Evolutionary conservation across 2,329 filamentous ascomycete genomes (phyloP), one percentile per base, ranked within the genome.

Genomic region (Neospermospora avenae): DNA sequence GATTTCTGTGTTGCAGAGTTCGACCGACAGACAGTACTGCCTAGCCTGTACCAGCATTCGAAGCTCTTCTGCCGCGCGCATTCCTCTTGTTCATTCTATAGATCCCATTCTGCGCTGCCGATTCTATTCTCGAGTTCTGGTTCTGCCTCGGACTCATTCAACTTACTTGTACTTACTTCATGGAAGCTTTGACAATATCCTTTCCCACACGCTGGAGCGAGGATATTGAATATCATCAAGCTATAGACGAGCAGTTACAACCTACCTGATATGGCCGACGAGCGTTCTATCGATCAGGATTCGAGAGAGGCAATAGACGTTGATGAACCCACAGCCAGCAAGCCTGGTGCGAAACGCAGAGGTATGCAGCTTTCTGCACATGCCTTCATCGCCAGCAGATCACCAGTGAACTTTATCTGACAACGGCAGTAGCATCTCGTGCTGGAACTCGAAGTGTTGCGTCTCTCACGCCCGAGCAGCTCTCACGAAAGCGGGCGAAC

Each of bases 401-500:
- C 28, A 31, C 11, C 28, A 31, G 28, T 31, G 28, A 10, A 18
- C n/a, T 22, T n/a, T 14, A 22, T 56, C 63, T 67, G 58, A 70
- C 63, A 60, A 18, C 25, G n/a, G n/a, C n/a, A 59, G 20, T 39
- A 71, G 69, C 67, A 53, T 70, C 69, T 35, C 67, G 70, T 42
- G 70, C 69, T 81, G 83, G 82, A 51, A 83, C 88, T 61, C 85
- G 91, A 67, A 92, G 90, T 65, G 92, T 96, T 58, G 91, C 91
- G 65, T 93, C 90, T 70, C 81, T 96, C 71, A 96, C 90, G 20
- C 89, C 90, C 14, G 89, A 91, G 64, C 92, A 96, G 76, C 83
- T 96, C 60, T 90, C 89, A 35, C 88, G 92, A 73, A 96, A 96
- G 79, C 83, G 92, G 65, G 90, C 91, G 71, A 96, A 96, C 77